These are phyloP conservation scores for Boletus reticulatus DNA, from an alignment of 768 basidiomycete genomes.

Conservation along the genomic window DNA sequence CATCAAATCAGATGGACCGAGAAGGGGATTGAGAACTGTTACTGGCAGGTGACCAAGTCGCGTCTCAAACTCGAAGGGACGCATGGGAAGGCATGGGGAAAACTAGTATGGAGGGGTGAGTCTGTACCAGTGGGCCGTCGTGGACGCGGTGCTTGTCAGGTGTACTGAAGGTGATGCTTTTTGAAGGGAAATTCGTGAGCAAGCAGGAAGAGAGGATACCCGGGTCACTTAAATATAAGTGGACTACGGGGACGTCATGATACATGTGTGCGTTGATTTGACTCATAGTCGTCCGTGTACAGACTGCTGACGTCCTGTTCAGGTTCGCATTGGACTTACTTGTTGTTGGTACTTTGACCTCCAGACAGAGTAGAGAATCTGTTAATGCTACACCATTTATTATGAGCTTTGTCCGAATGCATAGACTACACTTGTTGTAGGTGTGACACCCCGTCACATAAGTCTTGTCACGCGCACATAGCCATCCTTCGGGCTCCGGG, in stretches of 20 bases:
- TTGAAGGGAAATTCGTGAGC: slow-evolving; percentile 60
- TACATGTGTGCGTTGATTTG: slow-evolving; percentile 3
- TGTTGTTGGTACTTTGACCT: neutral
- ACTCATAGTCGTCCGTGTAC: neutral
- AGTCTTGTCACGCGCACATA: slow-evolving; percentile 10
- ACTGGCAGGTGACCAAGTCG: slow-evolving; percentile 74
- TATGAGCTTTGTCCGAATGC: neutral
- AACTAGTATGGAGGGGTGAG: slow-evolving; percentile 76
- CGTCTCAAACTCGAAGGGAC: slow-evolving; percentile 68
- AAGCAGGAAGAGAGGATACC: slow-evolving; percentile 58
- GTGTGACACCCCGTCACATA: slow-evolving; percentile 7
- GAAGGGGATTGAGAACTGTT: slow-evolving; percentile 65
- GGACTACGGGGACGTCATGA: slow-evolving; percentile 53
- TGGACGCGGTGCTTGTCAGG: neutral
- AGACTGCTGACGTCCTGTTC: neutral
- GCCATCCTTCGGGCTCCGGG: no score
- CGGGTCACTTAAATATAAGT: slow-evolving; percentile 73
- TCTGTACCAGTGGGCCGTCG: slow-evolving; percentile 1
- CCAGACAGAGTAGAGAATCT: neutral
- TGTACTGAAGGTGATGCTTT: slow-evolving; percentile 7
- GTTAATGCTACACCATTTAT: no score
- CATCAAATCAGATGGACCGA: slow-evolving; percentile 72
- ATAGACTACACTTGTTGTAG: neutral
- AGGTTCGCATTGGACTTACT: neutral
- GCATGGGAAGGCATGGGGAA: slow-evolving; percentile 85